Conservation (phyloP, 139 green algal genomes). For the Micractinium sp. region DNA sequence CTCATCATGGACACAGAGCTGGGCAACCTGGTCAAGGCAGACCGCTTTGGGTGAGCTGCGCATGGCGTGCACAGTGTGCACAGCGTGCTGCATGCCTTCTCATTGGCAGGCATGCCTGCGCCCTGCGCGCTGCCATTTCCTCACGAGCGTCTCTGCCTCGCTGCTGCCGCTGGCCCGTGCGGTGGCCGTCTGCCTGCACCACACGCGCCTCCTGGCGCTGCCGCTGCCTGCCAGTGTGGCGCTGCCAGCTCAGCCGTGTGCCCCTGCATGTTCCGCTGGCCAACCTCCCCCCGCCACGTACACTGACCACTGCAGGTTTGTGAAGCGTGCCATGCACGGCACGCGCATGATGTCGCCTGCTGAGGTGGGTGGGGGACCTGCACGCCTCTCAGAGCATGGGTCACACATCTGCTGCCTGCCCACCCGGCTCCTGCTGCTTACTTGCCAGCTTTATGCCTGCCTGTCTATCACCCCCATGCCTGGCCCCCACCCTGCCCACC, state of each 20-base stretch:
- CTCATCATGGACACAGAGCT: conserved; percentile 70
- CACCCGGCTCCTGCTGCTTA: no score
- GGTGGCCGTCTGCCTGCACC: no score
- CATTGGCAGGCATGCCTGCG: background rate
- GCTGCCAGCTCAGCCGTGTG: background rate
- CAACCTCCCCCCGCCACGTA: no score
- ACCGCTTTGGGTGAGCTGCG: conserved; percentile 57
- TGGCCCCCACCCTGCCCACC: background rate
- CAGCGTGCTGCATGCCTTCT: background rate
- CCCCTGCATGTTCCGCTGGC: background rate
- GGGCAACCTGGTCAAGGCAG: conserved; percentile 73
- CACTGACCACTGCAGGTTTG: conserved; percentile 23
- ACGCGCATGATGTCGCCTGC: conserved; percentile 85
- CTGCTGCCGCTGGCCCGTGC: background rate
- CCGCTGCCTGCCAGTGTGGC: background rate
- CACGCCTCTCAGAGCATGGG: no score
- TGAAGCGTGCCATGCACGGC: conserved; percentile 95
- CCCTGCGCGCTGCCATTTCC: background rate
- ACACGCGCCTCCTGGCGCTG: no score
- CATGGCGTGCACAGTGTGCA: no score
- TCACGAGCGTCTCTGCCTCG: background rate
- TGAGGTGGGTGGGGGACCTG: conserved; percentile 57
- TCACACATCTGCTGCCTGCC: no score
- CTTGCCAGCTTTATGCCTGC: no score
- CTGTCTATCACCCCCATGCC: no score